These are phyloP conservation scores for Fusarium nodosum DNA, from an alignment of 2,329 filamentous ascomycete species.

Conservation along the genomic window DNA sequence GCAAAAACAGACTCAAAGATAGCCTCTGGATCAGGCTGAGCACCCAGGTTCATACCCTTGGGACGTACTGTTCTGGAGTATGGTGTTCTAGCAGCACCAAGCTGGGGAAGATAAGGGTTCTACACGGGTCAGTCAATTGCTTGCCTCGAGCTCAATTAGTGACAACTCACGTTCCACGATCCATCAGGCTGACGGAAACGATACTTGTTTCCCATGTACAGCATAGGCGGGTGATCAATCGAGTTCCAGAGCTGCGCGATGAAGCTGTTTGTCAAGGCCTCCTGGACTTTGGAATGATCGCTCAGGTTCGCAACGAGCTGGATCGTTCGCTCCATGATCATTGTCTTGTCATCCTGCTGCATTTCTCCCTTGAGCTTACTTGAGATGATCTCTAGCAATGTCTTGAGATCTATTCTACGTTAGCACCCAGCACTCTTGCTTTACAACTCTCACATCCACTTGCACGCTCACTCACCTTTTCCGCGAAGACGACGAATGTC, in stretches of 20 bases:
- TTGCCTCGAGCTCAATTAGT: accelerated
- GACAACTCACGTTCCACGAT: slow-evolving; percentile 68
- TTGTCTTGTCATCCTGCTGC: slow-evolving; percentile 79
- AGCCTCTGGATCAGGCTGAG: slow-evolving; percentile 74
- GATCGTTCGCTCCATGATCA: slow-evolving; percentile 81
- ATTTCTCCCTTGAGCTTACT: slow-evolving; percentile 73
- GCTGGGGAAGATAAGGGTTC: slow-evolving; percentile 74
- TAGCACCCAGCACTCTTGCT: slow-evolving; percentile 8
- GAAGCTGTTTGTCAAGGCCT: slow-evolving; percentile 75
- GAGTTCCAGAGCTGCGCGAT: slow-evolving; percentile 78
- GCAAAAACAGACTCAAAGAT: slow-evolving; percentile 75
- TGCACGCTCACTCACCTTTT: slow-evolving; percentile 27
- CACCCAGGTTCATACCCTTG: slow-evolving; percentile 70
- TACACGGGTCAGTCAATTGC: slow-evolving; percentile 45
- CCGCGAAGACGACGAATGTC: slow-evolving; percentile 44
- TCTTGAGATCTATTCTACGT: slow-evolving; percentile 68
- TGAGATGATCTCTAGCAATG: slow-evolving; percentile 71
- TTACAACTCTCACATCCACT: background rate
- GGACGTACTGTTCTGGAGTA: slow-evolving; percentile 76
- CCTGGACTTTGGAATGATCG: slow-evolving; percentile 70
- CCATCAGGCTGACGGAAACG: slow-evolving; percentile 78
- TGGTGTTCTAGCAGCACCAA: slow-evolving; percentile 75
- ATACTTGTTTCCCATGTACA: slow-evolving; percentile 73
- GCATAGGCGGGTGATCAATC: slow-evolving; percentile 78
- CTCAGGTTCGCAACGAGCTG: slow-evolving; percentile 77